Evolutionary conservation across 768 basidiomycete genomes (phyloP), one percentile per base, ranked within the genome.

Genomic region (Galerina sulciceps): DNA sequence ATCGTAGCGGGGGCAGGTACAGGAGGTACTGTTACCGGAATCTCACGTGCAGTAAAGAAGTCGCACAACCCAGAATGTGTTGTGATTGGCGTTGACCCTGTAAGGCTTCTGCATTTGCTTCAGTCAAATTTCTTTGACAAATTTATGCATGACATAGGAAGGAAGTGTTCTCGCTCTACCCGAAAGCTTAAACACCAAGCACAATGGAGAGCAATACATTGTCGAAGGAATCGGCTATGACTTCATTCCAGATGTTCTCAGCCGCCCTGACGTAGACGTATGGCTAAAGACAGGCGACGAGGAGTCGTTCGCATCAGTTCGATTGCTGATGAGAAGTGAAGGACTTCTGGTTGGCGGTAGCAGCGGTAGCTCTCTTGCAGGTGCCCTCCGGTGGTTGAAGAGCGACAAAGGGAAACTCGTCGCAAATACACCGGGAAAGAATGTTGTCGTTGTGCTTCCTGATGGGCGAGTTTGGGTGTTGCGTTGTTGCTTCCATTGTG

Each of bases 151-250:
- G 26, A 6, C 38, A n/a, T 62, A 93, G 92, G 82, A 86, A 72
- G 96, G 96, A 41, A 97, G 95, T 65, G 84, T 96, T 56, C 86
- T 99, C 31, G 94, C 94, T 0, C 58, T 79, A 31, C 92, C 94
- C 0, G 83, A 86, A 40, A 60, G 68, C 15, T 76, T 94, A 47
- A 94, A 94, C 67, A 70, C 68, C 1, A 75, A 71, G 18, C 83
- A 76, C 50, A 73, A 71, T 41, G 87, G 83, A 10, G 68, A 66
- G 23, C 73, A 76, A 52, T 99, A 98, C 67, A 71, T 87, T 50
- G 87, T 98, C 18, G 97, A 99, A 71, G 97, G 97, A n/a, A 99
- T 98, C 53, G 97, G 97, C 23, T 94, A 95, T 65, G 94, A 96
- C 72, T 96, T 96, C 69, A 69, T 96, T 44, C 96, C 96, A 0